These are phyloP conservation scores for Chaetomium sp. DNA, from an alignment of 2,329 filamentous ascomycete genomes.

Conservation along the genomic window DNA sequence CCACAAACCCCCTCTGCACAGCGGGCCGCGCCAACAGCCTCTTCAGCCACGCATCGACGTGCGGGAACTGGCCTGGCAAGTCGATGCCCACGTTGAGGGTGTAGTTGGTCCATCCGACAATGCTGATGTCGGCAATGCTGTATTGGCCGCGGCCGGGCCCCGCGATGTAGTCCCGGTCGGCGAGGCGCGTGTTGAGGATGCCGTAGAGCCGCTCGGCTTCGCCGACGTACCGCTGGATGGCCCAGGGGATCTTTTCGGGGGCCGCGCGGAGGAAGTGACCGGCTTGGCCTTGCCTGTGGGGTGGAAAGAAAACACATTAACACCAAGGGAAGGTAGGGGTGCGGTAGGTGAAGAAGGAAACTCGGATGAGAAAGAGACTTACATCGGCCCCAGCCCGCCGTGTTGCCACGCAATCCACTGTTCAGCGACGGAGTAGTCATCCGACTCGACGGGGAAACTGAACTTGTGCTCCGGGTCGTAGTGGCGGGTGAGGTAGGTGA, in stretches of 20 bases:
- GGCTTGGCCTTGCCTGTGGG: slow-evolving; percentile 62
- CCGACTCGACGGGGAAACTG: slow-evolving; percentile 32
- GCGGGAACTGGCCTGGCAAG: slow-evolving; percentile 54
- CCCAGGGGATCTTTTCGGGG: slow-evolving; percentile 64
- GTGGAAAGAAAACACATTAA: not conserved
- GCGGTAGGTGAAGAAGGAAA: not conserved
- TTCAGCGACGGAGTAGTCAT: slow-evolving; percentile 39
- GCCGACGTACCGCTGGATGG: slow-evolving; percentile 65
- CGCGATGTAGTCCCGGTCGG: slow-evolving; percentile 43
- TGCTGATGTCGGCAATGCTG: slow-evolving; percentile 65
- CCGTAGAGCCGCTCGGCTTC: slow-evolving; percentile 70
- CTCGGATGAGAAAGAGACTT: not conserved
- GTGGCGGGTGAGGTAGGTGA: slow-evolving; percentile 53
- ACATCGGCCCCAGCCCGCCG: slow-evolving; percentile 62
- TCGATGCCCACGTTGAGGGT: slow-evolving; percentile 48
- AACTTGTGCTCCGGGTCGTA: slow-evolving; percentile 26
- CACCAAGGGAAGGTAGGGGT: no score
- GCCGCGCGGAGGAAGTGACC: slow-evolving; percentile 66
- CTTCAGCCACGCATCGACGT: slow-evolving; percentile 61
- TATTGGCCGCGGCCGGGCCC: slow-evolving; percentile 50
- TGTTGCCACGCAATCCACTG: slow-evolving; percentile 67
- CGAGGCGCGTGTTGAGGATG: slow-evolving; percentile 61
- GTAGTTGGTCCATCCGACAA: slow-evolving; percentile 57
- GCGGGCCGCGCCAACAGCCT: slow-evolving; percentile 52
- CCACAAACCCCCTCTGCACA: slow-evolving; percentile 56